Evolutionary conservation across 441 rosid species (phyloP).

Genomic region (Erodium texanum): DNA sequence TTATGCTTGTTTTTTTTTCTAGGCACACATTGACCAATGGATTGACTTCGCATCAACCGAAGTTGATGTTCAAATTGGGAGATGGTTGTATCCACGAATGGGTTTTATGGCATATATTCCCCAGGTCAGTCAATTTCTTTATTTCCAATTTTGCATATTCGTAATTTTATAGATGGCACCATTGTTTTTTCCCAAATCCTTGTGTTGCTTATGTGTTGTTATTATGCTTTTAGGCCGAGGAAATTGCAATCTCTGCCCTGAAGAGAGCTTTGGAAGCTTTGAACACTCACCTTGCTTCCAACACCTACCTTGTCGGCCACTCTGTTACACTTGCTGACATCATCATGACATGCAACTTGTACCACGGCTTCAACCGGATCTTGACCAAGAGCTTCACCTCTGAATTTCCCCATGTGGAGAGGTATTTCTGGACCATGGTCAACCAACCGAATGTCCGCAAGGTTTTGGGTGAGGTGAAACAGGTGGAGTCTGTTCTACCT

Average conservation of each 20-base stretch:
- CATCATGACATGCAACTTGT: conserved; percentile 59
- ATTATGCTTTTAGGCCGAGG: conserved; percentile 50
- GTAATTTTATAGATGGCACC: too few relatives aligned
- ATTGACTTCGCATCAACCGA: conserved; percentile 68
- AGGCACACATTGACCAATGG: conserved; percentile 94
- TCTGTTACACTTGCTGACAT: conserved; percentile 79
- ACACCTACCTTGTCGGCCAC: conserved; percentile 74
- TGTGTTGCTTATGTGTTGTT: too few relatives aligned
- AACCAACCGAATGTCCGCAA: conserved; percentile 83
- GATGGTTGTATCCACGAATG: conserved; percentile 54
- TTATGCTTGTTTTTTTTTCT: conserved; percentile 6
- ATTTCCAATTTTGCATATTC: neutral
- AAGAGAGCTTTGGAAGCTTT: conserved; percentile 73
- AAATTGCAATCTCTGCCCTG: conserved; percentile 52
- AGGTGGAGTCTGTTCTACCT: conserved; percentile 49
- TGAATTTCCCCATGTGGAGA: conserved; percentile 83
- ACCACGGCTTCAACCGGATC: conserved; percentile 35
- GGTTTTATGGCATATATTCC: conserved; percentile 46
- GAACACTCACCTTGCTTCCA: conserved; percentile 58
- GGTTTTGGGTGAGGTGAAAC: conserved; percentile 68
- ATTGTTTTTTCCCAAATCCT: too few relatives aligned
- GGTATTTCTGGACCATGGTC: conserved; percentile 93
- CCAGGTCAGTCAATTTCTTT: conserved; percentile 34
- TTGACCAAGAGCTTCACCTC: conserved; percentile 80
- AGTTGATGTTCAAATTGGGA: conserved; percentile 43